These are phyloP conservation scores for Salix udensis DNA, from an alignment of 345 rosid species.

Conservation along the genomic window DNA sequence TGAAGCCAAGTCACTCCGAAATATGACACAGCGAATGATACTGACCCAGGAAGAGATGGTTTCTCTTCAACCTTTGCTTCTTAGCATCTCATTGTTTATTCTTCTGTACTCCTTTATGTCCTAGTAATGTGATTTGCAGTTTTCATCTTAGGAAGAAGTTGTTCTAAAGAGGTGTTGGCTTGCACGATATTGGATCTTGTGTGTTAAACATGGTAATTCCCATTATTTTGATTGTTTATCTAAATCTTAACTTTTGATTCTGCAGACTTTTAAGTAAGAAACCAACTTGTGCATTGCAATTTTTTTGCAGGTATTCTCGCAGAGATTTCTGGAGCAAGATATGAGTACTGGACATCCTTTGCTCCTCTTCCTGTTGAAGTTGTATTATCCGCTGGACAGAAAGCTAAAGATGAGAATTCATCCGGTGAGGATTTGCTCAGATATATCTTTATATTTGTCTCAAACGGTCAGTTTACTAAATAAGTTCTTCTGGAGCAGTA, in stretches of 20 bases:
- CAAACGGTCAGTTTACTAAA: no score
- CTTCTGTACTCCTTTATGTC: constrained; percentile 18
- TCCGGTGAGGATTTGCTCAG: constrained; percentile 32
- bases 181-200: constrained; percentile 29
- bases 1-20: constrained; percentile 18
- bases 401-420: constrained; percentile 45
- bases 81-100: not conserved
- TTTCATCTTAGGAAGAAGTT: constrained; percentile 36
- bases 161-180: constrained; percentile 38
- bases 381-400: constrained; percentile 71
- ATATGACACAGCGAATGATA: constrained; percentile 24
- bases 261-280: not conserved
- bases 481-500: constrained; percentile 29
- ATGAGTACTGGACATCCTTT: constrained; percentile 83
- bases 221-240: not conserved
- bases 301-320: constrained; percentile 60
- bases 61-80: not conserved
- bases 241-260: not conserved
- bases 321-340: constrained; percentile 67
- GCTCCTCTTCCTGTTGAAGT: constrained; percentile 80
- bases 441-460: not conserved
- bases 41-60: constrained; percentile 33
- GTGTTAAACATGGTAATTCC: constrained; percentile 19
- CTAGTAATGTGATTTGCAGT: constrained; percentile 40
- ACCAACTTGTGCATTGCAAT: not conserved